These are phyloP conservation scores for Trichocladium uniseriatum DNA, from an alignment of 495 filamentous ascomycete species.

Conservation along the genomic window DNA sequence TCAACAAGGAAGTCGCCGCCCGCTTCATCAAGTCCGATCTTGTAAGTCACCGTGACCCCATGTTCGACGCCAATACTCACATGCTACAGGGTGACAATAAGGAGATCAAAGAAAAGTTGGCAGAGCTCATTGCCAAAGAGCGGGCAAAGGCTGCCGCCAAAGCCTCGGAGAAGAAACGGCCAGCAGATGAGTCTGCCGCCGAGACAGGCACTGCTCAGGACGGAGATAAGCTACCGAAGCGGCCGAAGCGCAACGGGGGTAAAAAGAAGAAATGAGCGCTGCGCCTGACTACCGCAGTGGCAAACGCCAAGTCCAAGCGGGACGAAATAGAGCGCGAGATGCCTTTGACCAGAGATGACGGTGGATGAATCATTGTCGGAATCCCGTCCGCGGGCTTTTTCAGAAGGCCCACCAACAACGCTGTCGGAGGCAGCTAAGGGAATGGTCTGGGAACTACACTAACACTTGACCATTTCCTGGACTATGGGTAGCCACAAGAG, in stretches of 20 bases:
- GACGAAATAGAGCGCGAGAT: not conserved
- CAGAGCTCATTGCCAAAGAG: slow-evolving; percentile 40
- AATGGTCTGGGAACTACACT: too few relatives aligned
- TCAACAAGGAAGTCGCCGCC: slow-evolving; percentile 73
- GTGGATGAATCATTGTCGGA: too few relatives aligned
- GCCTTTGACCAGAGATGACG: too few relatives aligned
- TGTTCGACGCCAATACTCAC: slow-evolving; percentile 3
- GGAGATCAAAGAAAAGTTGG: slow-evolving; percentile 30
- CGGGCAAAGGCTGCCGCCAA: slow-evolving; percentile 34
- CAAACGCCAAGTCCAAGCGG: not conserved
- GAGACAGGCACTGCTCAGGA: slow-evolving; percentile 4
- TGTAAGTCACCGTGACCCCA: slow-evolving; percentile 33
- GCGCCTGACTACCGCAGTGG: not conserved
- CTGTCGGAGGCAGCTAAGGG: too few relatives aligned
- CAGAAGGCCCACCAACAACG: too few relatives aligned
- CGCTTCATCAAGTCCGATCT: slow-evolving; percentile 75
- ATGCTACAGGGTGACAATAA: slow-evolving; percentile 28
- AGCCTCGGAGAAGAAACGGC: slow-evolving; percentile 30
- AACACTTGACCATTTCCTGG: too few relatives aligned
- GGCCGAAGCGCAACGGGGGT: slow-evolving; percentile 22
- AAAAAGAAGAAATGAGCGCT: slow-evolving; percentile 20
- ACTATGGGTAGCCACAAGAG: too few relatives aligned
- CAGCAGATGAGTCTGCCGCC: slow-evolving; percentile 22
- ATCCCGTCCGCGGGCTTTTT: too few relatives aligned
- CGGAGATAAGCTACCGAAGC: slow-evolving; percentile 15